phyloP scores from a whole-genome alignment of 2,329 filamentous ascomycete species.

The Epichloe hybrida region DNA sequence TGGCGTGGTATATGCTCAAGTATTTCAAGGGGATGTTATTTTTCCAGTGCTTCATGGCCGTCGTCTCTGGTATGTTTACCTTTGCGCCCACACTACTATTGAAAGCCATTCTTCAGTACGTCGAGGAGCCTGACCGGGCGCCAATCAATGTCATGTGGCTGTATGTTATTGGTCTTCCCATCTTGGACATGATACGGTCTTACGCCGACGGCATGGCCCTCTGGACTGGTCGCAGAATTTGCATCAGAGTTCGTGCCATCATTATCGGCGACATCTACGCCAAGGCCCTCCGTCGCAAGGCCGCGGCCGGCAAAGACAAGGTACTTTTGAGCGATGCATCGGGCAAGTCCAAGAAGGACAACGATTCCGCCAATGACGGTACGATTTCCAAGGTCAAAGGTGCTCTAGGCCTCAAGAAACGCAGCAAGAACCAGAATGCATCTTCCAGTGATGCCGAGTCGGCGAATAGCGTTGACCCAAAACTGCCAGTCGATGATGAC shows the following conservation, averaged over 20 bases:
- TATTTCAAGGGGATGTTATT: conserved; percentile 72
- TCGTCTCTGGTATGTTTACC: conserved; percentile 67
- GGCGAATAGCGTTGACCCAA: conserved; percentile 21
- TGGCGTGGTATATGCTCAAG: conserved; percentile 68
- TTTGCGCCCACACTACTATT: conserved; percentile 87
- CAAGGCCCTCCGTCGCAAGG: conserved; percentile 85
- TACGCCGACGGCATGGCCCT: conserved; percentile 74
- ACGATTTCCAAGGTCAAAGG: conserved; percentile 38
- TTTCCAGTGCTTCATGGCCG: conserved; percentile 67
- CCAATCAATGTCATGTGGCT: conserved; percentile 89
- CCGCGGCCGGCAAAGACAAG: conserved; percentile 63
- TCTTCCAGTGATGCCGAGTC: conserved; percentile 20
- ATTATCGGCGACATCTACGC: conserved; percentile 96
- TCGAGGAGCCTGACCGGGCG: conserved; percentile 65
- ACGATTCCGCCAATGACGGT: conserved; percentile 22
- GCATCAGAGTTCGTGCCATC: conserved; percentile 83
- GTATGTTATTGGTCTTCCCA: conserved; percentile 79
- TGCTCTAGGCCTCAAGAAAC: conserved; percentile 48
- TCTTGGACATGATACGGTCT: conserved; percentile 70
- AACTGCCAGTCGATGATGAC: conserved; percentile 35
- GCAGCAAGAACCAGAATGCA: conserved; percentile 31
- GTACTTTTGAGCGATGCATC: conserved; percentile 45
- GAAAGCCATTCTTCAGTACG: conserved; percentile 82
- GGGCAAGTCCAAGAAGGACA: conserved; percentile 22
- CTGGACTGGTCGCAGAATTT: conserved; percentile 89